Base-by-base conservation (phyloP, 2,329 filamentous ascomycete genomes). In the Monilinia polystroma region DNA sequence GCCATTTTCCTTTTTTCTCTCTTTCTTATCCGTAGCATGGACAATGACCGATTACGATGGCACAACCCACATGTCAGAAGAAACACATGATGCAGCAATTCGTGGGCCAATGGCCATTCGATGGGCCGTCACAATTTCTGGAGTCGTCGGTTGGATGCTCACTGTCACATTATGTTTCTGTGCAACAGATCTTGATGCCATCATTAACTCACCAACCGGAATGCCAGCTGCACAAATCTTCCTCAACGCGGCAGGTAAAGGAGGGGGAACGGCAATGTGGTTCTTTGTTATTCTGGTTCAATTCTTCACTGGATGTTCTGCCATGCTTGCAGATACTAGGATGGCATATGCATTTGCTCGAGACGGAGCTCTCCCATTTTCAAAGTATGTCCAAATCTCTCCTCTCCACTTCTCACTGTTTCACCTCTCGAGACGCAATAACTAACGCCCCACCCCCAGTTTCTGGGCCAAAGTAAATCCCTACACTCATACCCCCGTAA, bases 31-130 rank as follows among this genome's bases (percentile, higher is more conserved):
- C 20, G 83, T 85, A 18, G 82, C 83, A 29, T 85, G 83, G 83
- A 87, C 85, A n/a, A 88, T 89, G 86, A 89, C 86, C 7, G 86
- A 88, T 73, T 89, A 88, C 73, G 86, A 89, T 71, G 86, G 84
- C 56, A 89, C 87, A 14, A 88, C 86, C 7, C 87, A 89, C 72
- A 88, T 89, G 83, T 87, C 85, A 2, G 87, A 89, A 78, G 86
- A 89, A 77, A 88, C 85, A 0, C 85, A 87, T 70, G 83, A 89
- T 73, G 86, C 87, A 8, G 85, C 85, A 2, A 80, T 85, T 62
- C 80, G 81, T 68, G 87, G 85, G 0, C 86, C 87, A 3, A 75
- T 84, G 20, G 86, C 87, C 6, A 89, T 89, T 66, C 78, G 81
- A 68, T 80, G 79, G 47, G 85, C 85, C 2, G 84, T 87, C n/a